A percentile compares a stretch with the other conserved stretches of the same genome.
phyloP scores from a whole-genome alignment of 331 rosid genomes.

The Malus hybrid region DNA sequence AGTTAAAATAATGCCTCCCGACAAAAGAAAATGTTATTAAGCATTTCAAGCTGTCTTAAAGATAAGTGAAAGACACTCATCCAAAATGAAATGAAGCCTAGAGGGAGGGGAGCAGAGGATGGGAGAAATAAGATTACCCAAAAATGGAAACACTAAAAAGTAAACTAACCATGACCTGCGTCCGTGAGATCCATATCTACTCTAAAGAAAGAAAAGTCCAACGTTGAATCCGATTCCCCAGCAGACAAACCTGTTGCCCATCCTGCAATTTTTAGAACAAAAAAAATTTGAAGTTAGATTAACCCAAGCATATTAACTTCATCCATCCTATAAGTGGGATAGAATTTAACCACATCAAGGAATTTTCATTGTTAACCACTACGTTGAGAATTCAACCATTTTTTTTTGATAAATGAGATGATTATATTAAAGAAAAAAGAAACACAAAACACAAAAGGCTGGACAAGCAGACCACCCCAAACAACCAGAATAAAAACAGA shows the following conservation, averaged over 20 bases:
- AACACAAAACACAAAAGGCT: too few relatives aligned
- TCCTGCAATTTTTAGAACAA: slow-evolving; percentile 40
- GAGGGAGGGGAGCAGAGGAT: too few relatives aligned
- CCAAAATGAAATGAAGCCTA: background rate
- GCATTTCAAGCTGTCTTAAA: background rate
- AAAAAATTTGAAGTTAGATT: background rate
- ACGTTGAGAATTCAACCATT: background rate
- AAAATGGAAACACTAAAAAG: background rate
- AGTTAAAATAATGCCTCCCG: background rate
- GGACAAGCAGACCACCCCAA: too few relatives aligned
- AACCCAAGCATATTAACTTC: background rate
- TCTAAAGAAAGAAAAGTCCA: slow-evolving; percentile 73
- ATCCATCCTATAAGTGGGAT: background rate
- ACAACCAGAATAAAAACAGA: too few relatives aligned
- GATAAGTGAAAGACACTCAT: background rate
- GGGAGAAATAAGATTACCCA: too few relatives aligned
- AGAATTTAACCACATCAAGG: background rate
- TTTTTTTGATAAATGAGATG: too few relatives aligned
- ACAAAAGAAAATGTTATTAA: background rate
- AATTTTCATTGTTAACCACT: background rate
- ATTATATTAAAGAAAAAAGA: too few relatives aligned
- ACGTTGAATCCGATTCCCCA: slow-evolving; percentile 56
- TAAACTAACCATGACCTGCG: slow-evolving; percentile 76
- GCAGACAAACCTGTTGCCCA: slow-evolving; percentile 91
- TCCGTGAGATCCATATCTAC: slow-evolving; percentile 79